Evolutionary conservation across 2,329 filamentous ascomycete species (phyloP), one percentile per base, ranked within the genome.

Genomic region (Alternaria ventricosa): DNA sequence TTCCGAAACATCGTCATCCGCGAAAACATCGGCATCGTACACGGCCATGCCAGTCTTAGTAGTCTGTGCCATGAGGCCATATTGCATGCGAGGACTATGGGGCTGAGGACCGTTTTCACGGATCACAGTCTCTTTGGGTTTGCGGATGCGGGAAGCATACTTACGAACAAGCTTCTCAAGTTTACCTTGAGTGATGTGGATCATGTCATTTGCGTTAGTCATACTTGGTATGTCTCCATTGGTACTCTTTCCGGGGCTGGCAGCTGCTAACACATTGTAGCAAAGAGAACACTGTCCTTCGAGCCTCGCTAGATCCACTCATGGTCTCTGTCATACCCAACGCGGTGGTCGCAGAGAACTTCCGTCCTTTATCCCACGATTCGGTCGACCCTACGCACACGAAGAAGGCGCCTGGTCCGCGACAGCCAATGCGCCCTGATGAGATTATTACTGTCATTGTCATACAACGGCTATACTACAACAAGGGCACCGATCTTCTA

Each of bases 281-380:
- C 84, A 99, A 99, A 79, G 96, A 99, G 80, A 99, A 99, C 75
- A 99, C 96, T 0, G 96, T 98, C 7, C 87, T 99, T 10, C 88
- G 96, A 74, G 96, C 96, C 5, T 97, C 95, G 0, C 87, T 99
- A 2, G 96, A 99, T 75, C 96, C 96, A 2, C 84, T 97, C 23
- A 97, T 97, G 90, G 96, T 99, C 22, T 98, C 95, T 0, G 96
- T 97, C 41, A 98, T 99, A 62, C 96, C 96, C 13, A 99, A 99
- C 71, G 96, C 96, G 10, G 92, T 99, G 2, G 96, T 99, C 1
- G 94, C 96, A 11, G 94, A 97, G 75, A 97, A 97, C 81, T 99
- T 99, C 76, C 89, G 90, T 55, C 96, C 95, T 0, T 80, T 92
- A 3, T 85, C 85, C 57, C 84, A 75, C 28, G 67, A 68, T 30